Base-by-base conservation (phyloP, 2,329 filamentous ascomycete species). In the Colletotrichum ledebouriae region DNA sequence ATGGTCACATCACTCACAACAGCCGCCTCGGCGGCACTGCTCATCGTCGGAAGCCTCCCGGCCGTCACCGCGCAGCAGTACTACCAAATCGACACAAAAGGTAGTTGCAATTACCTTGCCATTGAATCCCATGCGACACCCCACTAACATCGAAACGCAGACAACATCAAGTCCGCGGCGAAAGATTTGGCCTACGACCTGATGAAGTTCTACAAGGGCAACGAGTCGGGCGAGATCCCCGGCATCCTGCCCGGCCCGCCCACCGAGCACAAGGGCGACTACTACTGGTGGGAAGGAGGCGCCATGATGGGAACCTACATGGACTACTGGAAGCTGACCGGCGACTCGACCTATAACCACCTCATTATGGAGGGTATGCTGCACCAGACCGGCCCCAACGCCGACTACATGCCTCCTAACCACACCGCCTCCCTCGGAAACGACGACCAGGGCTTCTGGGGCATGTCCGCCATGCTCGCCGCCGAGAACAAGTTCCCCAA, bases 201-300 rank as follows among this genome's bases (percentile, higher is more conserved):
- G 15, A 82, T 87, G 76, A 73, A 79, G 13, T 83, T 83, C 72
- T 87, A 87, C 75, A 77, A 82, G 42, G 85, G 85, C 65, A 85
- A 87, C 71, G 73, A 80, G 66, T 78, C 83, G 1, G 86, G 86
- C 61, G 78, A 82, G 74, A 85, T 83, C 15, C 86, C 86, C 7
- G 87, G 87, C 39, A 88, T 87, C 72, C 76, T 89, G 11, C 86
- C 86, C 1, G 86, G 86, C 0, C 87, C 87, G 61, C 86, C 86
- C 71, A 75, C 76, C 1, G 74, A 75, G 37, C 71, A 75, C 74
- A 71, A 78, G 71, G 86, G 86, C 71, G 82, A 86, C 70, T 91
- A 90, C 76, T 92, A 92, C 82, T 93, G 90, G 90, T 93, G 90
- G 90, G 88, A 93, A 75, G 88, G 88, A 5, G 87, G 89, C 59